phyloP scores from a whole-genome alignment of 164 flowering plant species.

The Vitis rotundifolia region DNA sequence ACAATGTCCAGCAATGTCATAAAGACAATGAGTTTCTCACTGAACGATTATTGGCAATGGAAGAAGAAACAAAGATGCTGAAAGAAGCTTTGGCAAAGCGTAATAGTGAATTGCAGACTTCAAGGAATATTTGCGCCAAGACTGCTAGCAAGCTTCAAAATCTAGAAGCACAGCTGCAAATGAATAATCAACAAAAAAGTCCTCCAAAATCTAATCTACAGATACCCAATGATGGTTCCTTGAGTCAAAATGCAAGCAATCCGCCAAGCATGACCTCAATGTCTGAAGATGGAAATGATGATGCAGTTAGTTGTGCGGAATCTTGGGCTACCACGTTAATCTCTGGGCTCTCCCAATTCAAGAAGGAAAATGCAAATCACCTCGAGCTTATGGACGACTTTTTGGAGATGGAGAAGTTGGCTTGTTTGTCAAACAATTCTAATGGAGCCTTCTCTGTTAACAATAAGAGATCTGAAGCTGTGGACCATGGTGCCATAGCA shows the following conservation, averaged over 20 bases:
- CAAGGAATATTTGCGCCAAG: constrained; percentile 83
- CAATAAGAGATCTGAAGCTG: constrained; percentile 28
- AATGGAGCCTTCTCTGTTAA: constrained; percentile 36
- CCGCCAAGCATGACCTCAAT: constrained; percentile 79
- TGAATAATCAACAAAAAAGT: constrained; percentile 40
- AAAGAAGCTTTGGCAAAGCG: constrained; percentile 96
- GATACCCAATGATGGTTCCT: constrained; percentile 41
- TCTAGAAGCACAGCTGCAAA: constrained; percentile 66
- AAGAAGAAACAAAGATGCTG: constrained; percentile 95
- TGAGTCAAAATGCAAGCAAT: constrained; percentile 54
- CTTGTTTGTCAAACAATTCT: constrained; percentile 53
- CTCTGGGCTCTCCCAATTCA: constrained; percentile 62
- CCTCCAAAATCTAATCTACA: constrained; percentile 32
- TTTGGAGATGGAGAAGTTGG: constrained; percentile 97
- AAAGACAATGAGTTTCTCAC: constrained; percentile 87
- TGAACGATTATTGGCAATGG: constrained; percentile 77
- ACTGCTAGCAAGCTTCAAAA: constrained; percentile 75
- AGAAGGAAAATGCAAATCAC: constrained; percentile 58
- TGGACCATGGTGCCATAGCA: constrained; percentile 10
- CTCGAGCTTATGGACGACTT: constrained; percentile 95
- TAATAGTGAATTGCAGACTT: constrained; percentile 79
- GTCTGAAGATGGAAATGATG: constrained; percentile 94
- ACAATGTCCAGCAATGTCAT: constrained; percentile 55
- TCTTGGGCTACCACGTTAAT: constrained; percentile 65
- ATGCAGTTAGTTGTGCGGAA: constrained; percentile 67